Evolutionary conservation across 1,139 yeast genomes (phyloP).

Genomic region (Lizanozyma gosingica): DNA sequence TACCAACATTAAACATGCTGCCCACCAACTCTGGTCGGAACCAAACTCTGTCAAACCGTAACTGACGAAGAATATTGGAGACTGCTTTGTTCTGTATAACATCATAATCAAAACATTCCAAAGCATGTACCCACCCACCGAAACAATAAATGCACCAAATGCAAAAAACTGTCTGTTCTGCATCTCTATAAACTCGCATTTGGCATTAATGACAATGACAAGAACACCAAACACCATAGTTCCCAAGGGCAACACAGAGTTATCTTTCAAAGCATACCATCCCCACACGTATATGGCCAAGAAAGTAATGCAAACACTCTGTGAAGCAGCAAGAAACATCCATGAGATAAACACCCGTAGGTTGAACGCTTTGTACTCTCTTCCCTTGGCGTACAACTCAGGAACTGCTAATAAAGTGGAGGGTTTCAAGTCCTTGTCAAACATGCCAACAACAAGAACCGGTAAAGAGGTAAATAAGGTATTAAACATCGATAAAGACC

Average conservation of each 20-base stretch:
- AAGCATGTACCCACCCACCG: conserved; percentile 78
- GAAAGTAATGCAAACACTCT: conserved; percentile 67
- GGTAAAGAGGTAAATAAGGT: conserved; percentile 91
- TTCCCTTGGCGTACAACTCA: conserved; percentile 74
- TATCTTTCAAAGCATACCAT: conserved; percentile 52
- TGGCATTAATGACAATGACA: conserved; percentile 63
- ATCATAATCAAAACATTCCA: conserved; percentile 78
- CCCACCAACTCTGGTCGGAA: conserved; percentile 78
- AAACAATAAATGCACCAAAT: conserved; percentile 60
- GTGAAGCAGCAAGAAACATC: conserved; percentile 71
- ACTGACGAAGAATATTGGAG: conserved; percentile 63
- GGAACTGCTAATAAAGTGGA: conserved; percentile 88
- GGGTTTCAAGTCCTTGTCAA: conserved; percentile 84
- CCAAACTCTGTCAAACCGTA: conserved; percentile 72
- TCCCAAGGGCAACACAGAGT: conserved; percentile 76
- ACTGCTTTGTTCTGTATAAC: conserved; percentile 49
- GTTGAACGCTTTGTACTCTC: conserved; percentile 69
- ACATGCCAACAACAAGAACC: conserved; percentile 89
- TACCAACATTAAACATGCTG: conserved; percentile 47
- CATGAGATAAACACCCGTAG: conserved; percentile 61
- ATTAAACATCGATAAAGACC: conserved; percentile 96
- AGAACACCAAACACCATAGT: conserved; percentile 65
- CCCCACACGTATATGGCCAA: conserved; percentile 64
- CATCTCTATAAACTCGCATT: conserved; percentile 77
- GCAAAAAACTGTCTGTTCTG: conserved; percentile 69